A percentile compares a stretch with the other conserved stretches of the same genome.
Evolutionary conservation across 1,139 yeast species (phyloP).

Genomic region (Arxiozyma slooffiae): DNA sequence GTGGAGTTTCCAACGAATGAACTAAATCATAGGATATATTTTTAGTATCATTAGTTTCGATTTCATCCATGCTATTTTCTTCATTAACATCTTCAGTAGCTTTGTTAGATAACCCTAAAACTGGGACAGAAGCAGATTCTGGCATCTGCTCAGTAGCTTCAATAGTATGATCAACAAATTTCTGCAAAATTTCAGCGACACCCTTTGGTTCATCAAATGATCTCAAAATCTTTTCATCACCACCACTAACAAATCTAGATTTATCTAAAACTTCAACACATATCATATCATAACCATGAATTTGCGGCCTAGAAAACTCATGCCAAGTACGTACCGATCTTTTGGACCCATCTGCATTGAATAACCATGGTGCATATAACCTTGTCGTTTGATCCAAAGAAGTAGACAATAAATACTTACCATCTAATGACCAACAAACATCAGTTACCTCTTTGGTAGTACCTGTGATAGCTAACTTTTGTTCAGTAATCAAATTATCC

Average conservation of each 20-base stretch:
- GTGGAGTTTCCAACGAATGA: slow-evolving; percentile 46
- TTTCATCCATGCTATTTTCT: slow-evolving; percentile 34
- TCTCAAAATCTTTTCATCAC: slow-evolving; percentile 88
- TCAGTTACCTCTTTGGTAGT: slow-evolving; percentile 69
- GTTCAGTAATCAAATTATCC: slow-evolving; percentile 38
- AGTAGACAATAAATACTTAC: slow-evolving; percentile 63
- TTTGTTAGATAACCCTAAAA: slow-evolving; percentile 86
- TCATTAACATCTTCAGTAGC: slow-evolving; percentile 51
- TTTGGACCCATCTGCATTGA: slow-evolving; percentile 26
- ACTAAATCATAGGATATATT: slow-evolving; percentile 36
- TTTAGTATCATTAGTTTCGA: slow-evolving; percentile 35
- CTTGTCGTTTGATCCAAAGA: slow-evolving; percentile 90
- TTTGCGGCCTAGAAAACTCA: slow-evolving; percentile 94
- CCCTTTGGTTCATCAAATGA: slow-evolving; percentile 85
- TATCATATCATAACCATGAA: slow-evolving; percentile 96
- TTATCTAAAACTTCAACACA: slow-evolving; percentile 56
- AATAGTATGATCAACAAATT: slow-evolving; percentile 41
- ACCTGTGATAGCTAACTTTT: slow-evolving; percentile 63
- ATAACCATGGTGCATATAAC: slow-evolving; percentile 56
- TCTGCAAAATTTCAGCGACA: slow-evolving; percentile 52
- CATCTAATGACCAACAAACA: slow-evolving; percentile 63
- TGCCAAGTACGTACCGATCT: slow-evolving; percentile 48
- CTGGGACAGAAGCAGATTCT: slow-evolving; percentile 85
- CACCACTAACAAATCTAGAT: slow-evolving; percentile 77
- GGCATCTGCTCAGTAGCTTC: slow-evolving; percentile 28